Evolutionary conservation across 148 eudicot species (phyloP).

Genomic region (Limonium bicolor): DNA sequence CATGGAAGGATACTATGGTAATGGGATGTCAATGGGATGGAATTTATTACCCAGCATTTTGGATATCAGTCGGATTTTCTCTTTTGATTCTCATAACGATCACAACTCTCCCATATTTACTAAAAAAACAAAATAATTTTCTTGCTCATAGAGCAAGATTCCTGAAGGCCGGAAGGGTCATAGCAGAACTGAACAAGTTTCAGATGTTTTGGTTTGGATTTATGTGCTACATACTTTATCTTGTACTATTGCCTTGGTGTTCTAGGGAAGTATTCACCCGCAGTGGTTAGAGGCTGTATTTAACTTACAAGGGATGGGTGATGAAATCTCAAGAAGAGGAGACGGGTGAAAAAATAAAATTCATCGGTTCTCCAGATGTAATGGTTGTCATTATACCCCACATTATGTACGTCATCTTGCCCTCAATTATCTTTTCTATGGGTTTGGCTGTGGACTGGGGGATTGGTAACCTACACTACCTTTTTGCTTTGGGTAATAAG

Average conservation of each 20-base stretch:
- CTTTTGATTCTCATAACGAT: constrained; percentile 45
- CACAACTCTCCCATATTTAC: constrained; percentile 16
- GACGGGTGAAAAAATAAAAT: constrained; percentile 19
- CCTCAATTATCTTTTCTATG: constrained; percentile 29
- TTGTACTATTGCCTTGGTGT: constrained; percentile 72
- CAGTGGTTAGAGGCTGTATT: constrained; percentile 42
- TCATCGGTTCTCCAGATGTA: constrained; percentile 65
- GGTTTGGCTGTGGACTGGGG: constrained; percentile 56
- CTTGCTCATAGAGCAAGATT: constrained; percentile 37
- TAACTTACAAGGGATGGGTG: constrained; percentile 91
- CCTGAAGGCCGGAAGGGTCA: constrained; percentile 41
- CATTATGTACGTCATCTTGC: constrained; percentile 55
- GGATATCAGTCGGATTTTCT: constrained; percentile 20
- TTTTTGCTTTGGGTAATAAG: constrained; percentile 56
- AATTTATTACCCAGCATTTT: constrained; percentile 59
- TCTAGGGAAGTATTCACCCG: constrained; percentile 51
- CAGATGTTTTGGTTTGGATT: constrained; percentile 38
- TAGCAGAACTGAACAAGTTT: constrained; percentile 33
- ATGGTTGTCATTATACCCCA: constrained; percentile 82
- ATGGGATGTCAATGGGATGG: constrained; percentile 92
- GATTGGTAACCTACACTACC: constrained; percentile 27
- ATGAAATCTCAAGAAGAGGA: constrained; percentile 17
- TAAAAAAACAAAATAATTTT: constrained; percentile 30
- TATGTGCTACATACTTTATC: constrained; percentile 48
- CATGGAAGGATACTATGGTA: constrained; percentile 72